Conservation (phyloP, 2,329 filamentous ascomycete species). For the Penicillium expansum region DNA sequence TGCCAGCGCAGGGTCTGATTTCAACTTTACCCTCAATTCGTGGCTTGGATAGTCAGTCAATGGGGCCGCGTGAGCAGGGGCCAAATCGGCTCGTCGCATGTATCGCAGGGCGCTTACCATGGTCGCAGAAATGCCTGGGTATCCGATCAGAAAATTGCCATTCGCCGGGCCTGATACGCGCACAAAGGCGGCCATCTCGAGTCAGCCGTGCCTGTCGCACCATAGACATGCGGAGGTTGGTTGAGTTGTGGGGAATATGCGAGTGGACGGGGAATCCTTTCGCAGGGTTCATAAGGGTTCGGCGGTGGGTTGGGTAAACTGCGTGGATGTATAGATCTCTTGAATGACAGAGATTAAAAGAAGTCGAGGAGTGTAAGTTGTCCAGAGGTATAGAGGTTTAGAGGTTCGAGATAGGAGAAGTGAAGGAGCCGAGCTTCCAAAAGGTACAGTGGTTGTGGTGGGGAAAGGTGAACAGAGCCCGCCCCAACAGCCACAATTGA, state of each 20-base stretch:
- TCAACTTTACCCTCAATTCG: constrained; percentile 98
- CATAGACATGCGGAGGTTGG: constrained; percentile 36
- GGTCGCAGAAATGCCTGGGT: constrained; percentile 95
- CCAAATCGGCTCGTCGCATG: background rate
- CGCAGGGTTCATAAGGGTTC: constrained; percentile 29
- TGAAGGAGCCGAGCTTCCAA: constrained; percentile 10
- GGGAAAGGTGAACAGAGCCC: constrained; percentile 3
- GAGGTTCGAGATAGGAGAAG: background rate
- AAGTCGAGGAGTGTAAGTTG: background rate
- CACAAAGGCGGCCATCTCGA: constrained; percentile 73
- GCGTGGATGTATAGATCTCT: background rate
- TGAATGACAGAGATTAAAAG: background rate
- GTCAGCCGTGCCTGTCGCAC: constrained; percentile 38
- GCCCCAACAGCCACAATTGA: background rate
- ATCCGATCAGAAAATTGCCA: constrained; percentile 93
- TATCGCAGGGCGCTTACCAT: constrained; percentile 63
- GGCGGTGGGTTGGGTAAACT: background rate
- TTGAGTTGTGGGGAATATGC: constrained; percentile 28
- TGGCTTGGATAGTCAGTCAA: constrained; percentile 57
- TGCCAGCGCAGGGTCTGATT: constrained; percentile 80
- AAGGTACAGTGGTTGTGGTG: constrained; percentile 3
- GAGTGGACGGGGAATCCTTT: constrained; percentile 24
- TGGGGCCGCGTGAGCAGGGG: background rate
- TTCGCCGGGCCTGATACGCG: constrained; percentile 97
- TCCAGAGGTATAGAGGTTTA: background rate